A percentile compares a stretch with the other conserved stretches of the same genome.
Evolutionary conservation across 2,329 filamentous ascomycete genomes (phyloP).

Genomic region (Thelonectria olida): DNA sequence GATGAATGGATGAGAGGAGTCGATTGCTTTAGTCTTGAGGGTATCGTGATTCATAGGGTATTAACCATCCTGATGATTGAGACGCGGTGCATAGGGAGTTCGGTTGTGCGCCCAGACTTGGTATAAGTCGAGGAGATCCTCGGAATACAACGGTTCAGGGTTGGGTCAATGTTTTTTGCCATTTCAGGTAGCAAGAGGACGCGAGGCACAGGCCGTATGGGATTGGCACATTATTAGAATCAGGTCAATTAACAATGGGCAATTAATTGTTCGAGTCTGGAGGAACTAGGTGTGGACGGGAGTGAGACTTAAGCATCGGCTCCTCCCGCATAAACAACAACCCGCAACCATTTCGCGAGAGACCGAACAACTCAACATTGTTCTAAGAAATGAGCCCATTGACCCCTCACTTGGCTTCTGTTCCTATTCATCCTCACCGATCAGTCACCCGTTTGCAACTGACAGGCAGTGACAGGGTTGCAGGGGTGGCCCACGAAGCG

Average conservation of each 20-base stretch:
- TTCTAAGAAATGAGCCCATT: not conserved
- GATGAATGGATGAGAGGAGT: not conserved
- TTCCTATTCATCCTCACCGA: not conserved
- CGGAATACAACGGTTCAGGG: not conserved
- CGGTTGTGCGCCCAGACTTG: not conserved
- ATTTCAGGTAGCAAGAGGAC: not conserved
- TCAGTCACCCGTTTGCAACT: slow-evolving; percentile 1
- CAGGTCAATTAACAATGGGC: not conserved
- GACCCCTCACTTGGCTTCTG: not conserved
- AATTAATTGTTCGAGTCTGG: not conserved
- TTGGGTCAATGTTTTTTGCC: not conserved
- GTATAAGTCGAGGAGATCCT: not conserved
- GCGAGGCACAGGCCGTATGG: not conserved
- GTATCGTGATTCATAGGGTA: not conserved
- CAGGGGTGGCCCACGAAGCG: not conserved
- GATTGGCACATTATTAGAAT: not conserved
- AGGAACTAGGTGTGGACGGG: not conserved
- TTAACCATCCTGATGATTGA: not conserved
- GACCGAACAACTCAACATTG: not conserved
- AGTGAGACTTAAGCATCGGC: not conserved
- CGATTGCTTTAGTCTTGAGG: not conserved
- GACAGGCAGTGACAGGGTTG: not conserved
- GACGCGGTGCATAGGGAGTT: not conserved
- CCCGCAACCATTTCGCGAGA: not conserved
- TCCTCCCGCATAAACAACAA: not conserved